Base-by-base conservation (phyloP, 192 early-diverging fungal species). In the Geranomyces variabilis region DNA sequence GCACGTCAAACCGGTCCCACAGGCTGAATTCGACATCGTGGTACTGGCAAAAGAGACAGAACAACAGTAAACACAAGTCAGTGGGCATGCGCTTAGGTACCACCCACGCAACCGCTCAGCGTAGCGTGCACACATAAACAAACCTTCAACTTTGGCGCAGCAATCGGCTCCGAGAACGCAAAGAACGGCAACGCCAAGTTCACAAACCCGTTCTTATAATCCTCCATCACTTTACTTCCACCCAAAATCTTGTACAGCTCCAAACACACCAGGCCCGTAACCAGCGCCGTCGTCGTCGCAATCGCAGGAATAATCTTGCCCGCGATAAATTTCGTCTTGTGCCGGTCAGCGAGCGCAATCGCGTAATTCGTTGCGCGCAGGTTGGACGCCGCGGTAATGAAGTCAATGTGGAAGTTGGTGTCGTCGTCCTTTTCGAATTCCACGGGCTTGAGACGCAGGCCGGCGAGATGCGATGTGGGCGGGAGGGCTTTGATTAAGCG, bases 401-500 rank as follows among this genome's bases (percentile, higher is more conserved):
- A 99, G 78, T 99, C 97, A 70, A 99, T 97, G 77, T 99, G 97
- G 88, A 95, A 96, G 86, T 99, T 99, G 77, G 88, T 91, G 71
- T 99, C 97, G 76, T 99, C 97, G 77, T 99, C 97, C 67, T 99
- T 99, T 78, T 99, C 97, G 79, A 99, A 99, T 66, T 98, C 96
- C 14, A 89, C 91, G 24, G 96, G 94, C 44, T 80, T 86, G 59
- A 99, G 84, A 60, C 94, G 91, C 77, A 93, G 87, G 44, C 93
- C 92, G 22, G 92, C 91, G 69, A 96, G 78, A 33, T 82, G 83
- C n/a, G 91, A 85, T 5, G 93, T 90, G 19, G 86, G 77, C 3
- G 96, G 96, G 17, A 99, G 77, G 6, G 81, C 73, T 41, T 83
- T 74, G 43, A 92, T 78, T 58, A 96, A 61, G 17, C 77, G 76